Percentiles rank a stretch among this genome's conserved stretches.
Conservation (phyloP, 2,329 filamentous ascomycete species). For the Nakataea oryzae region DNA sequence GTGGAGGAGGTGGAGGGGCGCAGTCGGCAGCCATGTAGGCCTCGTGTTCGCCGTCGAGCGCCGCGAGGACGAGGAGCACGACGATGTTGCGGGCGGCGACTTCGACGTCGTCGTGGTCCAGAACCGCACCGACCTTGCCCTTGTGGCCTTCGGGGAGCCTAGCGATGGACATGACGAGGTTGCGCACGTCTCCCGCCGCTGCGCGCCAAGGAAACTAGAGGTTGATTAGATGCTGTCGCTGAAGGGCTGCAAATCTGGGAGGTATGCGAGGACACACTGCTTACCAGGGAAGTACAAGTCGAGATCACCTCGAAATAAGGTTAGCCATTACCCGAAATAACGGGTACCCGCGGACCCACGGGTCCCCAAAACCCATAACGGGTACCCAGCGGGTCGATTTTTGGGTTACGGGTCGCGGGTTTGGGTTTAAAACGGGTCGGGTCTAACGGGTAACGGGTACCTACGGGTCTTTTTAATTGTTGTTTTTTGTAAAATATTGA, state of each 20-base stretch:
- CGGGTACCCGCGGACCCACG: too few species aligned
- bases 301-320: too few species aligned
- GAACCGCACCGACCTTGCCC: conserved; percentile 12
- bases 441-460: too few species aligned
- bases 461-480: too few species aligned
- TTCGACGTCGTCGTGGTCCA: conserved; percentile 28
- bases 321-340: too few species aligned
- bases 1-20: conserved; percentile 32
- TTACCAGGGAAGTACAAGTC: not conserved
- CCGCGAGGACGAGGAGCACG: conserved; percentile 22
- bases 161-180: conserved; percentile 27
- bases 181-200: conserved; percentile 33
- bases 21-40: not conserved
- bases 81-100: conserved; percentile 28
- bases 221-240: not conserved
- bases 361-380: too few species aligned
- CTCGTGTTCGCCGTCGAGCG: not conserved
- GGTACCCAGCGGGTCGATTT: too few species aligned
- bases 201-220: not conserved
- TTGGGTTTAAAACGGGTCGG: too few species aligned
- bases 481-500: too few species aligned
- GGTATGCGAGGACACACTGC: too few species aligned
- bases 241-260: not conserved
- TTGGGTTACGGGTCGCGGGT: too few species aligned
- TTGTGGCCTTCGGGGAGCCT: conserved; percentile 18